Conservation (phyloP, 1,284 basidiomycete genomes). For the Coniophora puteana region DNA sequence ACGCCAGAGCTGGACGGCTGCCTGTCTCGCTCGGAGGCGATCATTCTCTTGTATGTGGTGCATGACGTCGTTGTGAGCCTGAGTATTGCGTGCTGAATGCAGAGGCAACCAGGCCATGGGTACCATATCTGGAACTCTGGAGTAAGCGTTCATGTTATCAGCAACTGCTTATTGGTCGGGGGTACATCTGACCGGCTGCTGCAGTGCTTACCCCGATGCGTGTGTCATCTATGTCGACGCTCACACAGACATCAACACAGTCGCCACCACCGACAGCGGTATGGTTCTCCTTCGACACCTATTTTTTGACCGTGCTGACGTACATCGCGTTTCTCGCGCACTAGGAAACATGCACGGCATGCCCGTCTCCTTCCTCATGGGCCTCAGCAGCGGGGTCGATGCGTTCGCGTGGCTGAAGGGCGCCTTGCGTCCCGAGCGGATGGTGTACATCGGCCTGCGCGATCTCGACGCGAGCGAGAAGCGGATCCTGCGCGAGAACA, state of each 20-base stretch:
- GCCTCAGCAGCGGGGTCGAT: slow-evolving; percentile 44
- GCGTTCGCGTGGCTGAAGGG: slow-evolving; percentile 84
- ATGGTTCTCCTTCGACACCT: slow-evolving; percentile 14
- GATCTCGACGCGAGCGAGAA: slow-evolving; percentile 93
- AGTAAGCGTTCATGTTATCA: slow-evolving; percentile 43
- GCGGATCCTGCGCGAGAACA: slow-evolving; percentile 80
- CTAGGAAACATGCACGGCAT: slow-evolving; percentile 97
- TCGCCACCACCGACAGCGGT: slow-evolving; percentile 81
- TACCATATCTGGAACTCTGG: slow-evolving; percentile 81
- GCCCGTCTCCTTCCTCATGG: slow-evolving; percentile 94
- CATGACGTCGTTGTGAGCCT: slow-evolving; percentile 4
- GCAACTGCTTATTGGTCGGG: background rate
- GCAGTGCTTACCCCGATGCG: slow-evolving; percentile 65
- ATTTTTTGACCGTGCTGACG: background rate
- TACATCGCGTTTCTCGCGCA: slow-evolving; percentile 6
- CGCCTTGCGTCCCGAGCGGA: slow-evolving; percentile 62
- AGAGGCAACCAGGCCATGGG: slow-evolving; percentile 72
- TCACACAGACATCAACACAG: slow-evolving; percentile 95
- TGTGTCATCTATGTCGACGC: slow-evolving; percentile 95
- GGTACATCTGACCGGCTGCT: slow-evolving; percentile 6
- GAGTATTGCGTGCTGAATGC: slow-evolving; percentile 9
- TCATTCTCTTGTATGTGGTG: slow-evolving; percentile 74
- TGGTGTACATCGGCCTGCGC: slow-evolving; percentile 95
- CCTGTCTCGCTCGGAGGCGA: slow-evolving; percentile 96
- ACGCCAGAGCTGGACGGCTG: slow-evolving; percentile 76